Evolutionary conservation across 2,329 filamentous ascomycete genomes (phyloP), one percentile per base, ranked within the genome.

Genomic region (Pseudophaeomoniella oleicola): DNA sequence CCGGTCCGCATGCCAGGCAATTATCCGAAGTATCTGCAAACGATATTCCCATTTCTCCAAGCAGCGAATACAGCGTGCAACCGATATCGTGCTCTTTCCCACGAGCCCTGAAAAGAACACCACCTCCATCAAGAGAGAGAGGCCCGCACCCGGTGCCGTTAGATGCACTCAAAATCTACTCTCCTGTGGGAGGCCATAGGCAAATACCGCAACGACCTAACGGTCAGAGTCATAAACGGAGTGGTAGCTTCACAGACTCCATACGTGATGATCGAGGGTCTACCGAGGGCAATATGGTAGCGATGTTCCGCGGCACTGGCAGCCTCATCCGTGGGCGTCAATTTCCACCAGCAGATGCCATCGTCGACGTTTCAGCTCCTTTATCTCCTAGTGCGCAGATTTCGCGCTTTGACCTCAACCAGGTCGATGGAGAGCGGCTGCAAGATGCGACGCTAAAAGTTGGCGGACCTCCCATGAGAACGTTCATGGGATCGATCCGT

Each of bases 241-340:
- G 83, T 51, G 85, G 79, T 35, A 94, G 87, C 53, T 79, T 90
- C 48, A 83, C 81, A 0, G 84, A 94, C 58, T 88, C 87, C 1
- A 57, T 88, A 36, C 68, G 85, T 46, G 82, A 90, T 50, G 22
- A 27, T n/a, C 22, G 22, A 6, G 22, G n/a, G 6, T 27, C 22
- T n/a, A 27, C 22, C n/a, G 22, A 27, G n/a, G 22, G n/a, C n/a
- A n/a, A 9, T n/a, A n/a, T 9, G n/a, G 22, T 6, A n/a, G 22
- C 22, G 6, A 27, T 6, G 22, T 27, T 27, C 22, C 9, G 9
- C 22, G 22, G 77, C n/a, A 9, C 80, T 3, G 85, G 87, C 6
- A 88, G 81, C 44, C 71, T 98, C 27, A 87, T 96, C 14, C 75
- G 88, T 35, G 90, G 90, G 11, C 83, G 86, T 40, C 54, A 94